phyloP scores from a whole-genome alignment of 2,329 filamentous ascomycete species.

The Microcera coccophila region DNA sequence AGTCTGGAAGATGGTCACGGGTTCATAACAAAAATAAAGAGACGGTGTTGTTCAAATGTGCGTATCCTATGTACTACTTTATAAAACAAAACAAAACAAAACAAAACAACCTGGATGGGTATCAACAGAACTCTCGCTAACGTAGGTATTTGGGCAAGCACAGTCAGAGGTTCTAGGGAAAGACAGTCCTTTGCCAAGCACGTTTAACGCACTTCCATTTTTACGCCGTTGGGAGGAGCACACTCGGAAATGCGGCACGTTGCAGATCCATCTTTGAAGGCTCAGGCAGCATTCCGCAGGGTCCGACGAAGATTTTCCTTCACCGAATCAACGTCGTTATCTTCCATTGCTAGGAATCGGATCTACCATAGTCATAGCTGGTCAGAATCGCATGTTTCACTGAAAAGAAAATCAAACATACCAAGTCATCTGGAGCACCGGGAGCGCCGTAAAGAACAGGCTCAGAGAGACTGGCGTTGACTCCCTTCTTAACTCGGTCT shows the following conservation, averaged over 20 bases:
- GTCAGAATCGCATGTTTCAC: not conserved
- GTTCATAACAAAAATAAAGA: too few relatives aligned
- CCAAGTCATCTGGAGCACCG: slow-evolving; percentile 64
- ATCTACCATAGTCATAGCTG: slow-evolving; percentile 47
- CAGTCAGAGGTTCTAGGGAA: slow-evolving; percentile 1
- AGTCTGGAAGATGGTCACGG: not conserved
- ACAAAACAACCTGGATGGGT: slow-evolving; percentile 10
- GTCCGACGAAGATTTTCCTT: slow-evolving; percentile 57
- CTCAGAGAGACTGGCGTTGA: slow-evolving; percentile 75
- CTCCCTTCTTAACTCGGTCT: slow-evolving; percentile 74
- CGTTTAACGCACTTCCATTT: too few relatives aligned
- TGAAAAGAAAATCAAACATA: slow-evolving; percentile 41
- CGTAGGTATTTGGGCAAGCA: not conserved
- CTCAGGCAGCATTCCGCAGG: slow-evolving; percentile 33
- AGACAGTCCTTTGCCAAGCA: too few relatives aligned
- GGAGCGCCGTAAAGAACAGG: slow-evolving; percentile 69
- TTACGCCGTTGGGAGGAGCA: too few relatives aligned
- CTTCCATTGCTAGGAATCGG: slow-evolving; percentile 62
- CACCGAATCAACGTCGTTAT: slow-evolving; percentile 53
- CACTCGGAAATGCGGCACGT: too few relatives aligned
- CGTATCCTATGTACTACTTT: too few relatives aligned
- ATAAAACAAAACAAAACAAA: not conserved
- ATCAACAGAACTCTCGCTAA: slow-evolving; percentile 19
- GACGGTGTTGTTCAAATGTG: too few relatives aligned
- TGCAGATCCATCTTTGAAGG: too few relatives aligned